Base-by-base conservation (phyloP, 1,284 basidiomycete species). In the Heterobasidion occidentale region DNA sequence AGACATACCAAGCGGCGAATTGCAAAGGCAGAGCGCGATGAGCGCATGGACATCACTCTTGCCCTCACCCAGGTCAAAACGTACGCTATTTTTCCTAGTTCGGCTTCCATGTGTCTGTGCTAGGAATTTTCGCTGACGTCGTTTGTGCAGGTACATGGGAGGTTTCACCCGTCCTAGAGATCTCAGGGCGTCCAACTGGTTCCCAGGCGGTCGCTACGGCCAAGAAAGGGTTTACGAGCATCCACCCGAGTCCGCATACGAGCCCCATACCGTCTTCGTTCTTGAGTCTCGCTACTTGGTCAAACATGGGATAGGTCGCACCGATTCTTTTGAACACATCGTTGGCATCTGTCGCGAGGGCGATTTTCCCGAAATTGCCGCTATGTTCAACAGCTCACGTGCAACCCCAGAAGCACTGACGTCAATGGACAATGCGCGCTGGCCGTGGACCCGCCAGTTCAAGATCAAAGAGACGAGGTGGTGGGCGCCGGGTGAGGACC, bases 141-240 rank as follows among this genome's bases (percentile, higher is more conserved):
- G 4, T 36, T 34, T 27, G 52, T 12, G 3, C 56, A 71, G 70
- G 0, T 69, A 69, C 60, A 61, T 65, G 65, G 68, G 71, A 8
- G 76, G 76, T 35, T 72, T 77, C 61, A 71, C 76, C 0, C 69
- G 72, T 48, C 75, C 77, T 0, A 63, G 59, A 14, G 70, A 72
- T 36, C 56, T 80, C n/a, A 70, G 71, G 12, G 58, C 63, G 45
- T 59, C 71, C 20, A 68, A 73, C 56, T 73, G 71, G 69, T 71
- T 72, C 54, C 63, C 65, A 9, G 72, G 72, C n/a, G 71, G 71
- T 7, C 64, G 63, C 7, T 73, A 74, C 52, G 55, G 64, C 14
- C 59, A 60, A 12, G 55, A 58, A 2, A 74, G 68, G 55, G 51
- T 54, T 5, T 73, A 74, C 56, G 71, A 71, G 56, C 53, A 64